A percentile compares a stretch with the other conserved stretches of the same genome.
Conservation (phyloP, 2,329 filamentous ascomycete species). For the Aspergillus bombycis region DNA sequence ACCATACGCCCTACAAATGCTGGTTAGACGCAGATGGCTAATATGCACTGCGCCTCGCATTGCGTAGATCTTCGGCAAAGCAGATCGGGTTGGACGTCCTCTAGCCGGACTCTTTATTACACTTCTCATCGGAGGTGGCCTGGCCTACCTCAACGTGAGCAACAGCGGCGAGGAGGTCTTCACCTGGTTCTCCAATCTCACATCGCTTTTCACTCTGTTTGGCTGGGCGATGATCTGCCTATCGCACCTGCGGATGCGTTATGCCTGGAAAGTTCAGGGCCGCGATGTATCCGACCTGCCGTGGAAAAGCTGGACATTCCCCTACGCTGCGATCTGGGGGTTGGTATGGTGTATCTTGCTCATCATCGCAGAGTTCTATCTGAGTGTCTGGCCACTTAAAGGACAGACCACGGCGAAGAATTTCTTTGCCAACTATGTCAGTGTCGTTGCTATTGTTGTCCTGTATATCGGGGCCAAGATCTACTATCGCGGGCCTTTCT, state of each 20-base stretch:
- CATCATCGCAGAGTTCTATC: slow-evolving; percentile 53
- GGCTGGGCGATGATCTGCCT: slow-evolving; percentile 51
- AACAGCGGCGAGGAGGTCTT: slow-evolving; percentile 49
- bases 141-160: slow-evolving; percentile 49
- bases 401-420: slow-evolving; percentile 36
- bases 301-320: slow-evolving; percentile 51
- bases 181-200: slow-evolving; percentile 53
- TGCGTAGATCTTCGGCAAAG: slow-evolving; percentile 30
- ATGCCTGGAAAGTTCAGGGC: slow-evolving; percentile 47
- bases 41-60: not conserved
- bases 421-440: slow-evolving; percentile 55
- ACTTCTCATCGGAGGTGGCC: slow-evolving; percentile 67
- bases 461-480: slow-evolving; percentile 46
- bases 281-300: slow-evolving; percentile 41
- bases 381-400: slow-evolving; percentile 50
- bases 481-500: slow-evolving; percentile 43
- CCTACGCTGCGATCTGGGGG: slow-evolving; percentile 49
- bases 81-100: slow-evolving; percentile 42
- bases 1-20: too few relatives aligned
- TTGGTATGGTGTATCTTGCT: slow-evolving; percentile 50
- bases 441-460: slow-evolving; percentile 46
- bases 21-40: not conserved
- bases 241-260: slow-evolving; percentile 48
- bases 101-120: slow-evolving; percentile 62
- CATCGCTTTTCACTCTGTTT: slow-evolving; percentile 50